Conservation (phyloP, 805 yeast species). For the Saccharomycopsis selenospora region DNA sequence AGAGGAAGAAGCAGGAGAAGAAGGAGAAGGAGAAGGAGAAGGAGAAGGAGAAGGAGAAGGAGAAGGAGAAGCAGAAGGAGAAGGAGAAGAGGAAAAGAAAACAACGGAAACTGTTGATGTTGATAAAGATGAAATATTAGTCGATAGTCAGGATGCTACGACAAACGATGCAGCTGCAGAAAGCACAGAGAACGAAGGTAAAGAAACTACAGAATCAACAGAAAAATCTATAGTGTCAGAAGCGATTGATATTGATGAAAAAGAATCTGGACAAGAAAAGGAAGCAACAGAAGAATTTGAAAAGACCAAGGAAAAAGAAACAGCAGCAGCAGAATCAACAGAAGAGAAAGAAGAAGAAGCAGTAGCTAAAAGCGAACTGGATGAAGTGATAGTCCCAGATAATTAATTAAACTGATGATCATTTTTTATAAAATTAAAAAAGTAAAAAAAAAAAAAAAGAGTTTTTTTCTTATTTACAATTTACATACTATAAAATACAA, state of each 20-base stretch:
- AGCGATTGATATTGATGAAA: background rate
- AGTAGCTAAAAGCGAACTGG: too few relatives aligned
- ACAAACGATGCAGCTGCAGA: background rate
- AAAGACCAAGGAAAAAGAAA: too few relatives aligned
- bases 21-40: background rate
- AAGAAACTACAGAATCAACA: background rate
- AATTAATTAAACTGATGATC: too few relatives aligned
- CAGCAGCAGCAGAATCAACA: too few relatives aligned
- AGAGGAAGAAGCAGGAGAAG: conserved; percentile 1
- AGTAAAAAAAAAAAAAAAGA: too few relatives aligned
- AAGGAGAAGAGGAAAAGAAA: background rate
- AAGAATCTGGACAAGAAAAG: background rate
- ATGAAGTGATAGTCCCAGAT: too few relatives aligned
- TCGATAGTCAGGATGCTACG: background rate
- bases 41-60: background rate
- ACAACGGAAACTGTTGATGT: background rate
- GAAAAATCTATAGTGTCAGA: background rate
- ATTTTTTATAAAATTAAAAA: too few relatives aligned
- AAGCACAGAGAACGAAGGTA: background rate
- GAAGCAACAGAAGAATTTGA: background rate
- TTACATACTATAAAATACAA: too few relatives aligned
- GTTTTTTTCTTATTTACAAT: too few relatives aligned
- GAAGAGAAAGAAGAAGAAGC: too few relatives aligned
- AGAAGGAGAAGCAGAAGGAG: background rate
- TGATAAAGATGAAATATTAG: background rate